A percentile compares a stretch with the other conserved stretches of the same genome.
These are phyloP conservation scores for Physcomitrium patens DNA, from an alignment of 225 moss, liverwort and hornwort species.

Conservation along the genomic window DNA sequence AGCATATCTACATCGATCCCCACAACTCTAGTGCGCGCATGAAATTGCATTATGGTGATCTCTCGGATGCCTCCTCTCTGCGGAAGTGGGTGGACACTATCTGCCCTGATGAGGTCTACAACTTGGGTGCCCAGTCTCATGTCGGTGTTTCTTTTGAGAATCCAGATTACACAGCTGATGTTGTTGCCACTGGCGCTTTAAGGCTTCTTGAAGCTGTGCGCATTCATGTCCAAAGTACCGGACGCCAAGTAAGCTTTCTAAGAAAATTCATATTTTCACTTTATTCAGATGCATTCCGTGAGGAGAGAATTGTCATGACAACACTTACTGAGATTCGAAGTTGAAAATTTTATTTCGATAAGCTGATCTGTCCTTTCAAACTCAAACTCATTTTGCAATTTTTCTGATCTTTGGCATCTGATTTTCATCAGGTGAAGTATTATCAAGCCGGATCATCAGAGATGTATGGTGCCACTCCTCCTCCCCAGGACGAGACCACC, in stretches of 20 bases:
- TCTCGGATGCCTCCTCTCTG: constrained; percentile 80
- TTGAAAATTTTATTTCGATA: not conserved
- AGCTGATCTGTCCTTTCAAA: too few species aligned
- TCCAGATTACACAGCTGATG: constrained; percentile 93
- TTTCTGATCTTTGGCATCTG: not conserved
- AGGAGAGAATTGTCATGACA: too few species aligned
- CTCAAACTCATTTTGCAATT: not conserved
- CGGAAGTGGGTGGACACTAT: constrained; percentile 91
- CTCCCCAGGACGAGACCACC: constrained; percentile 84
- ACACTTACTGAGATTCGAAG: too few species aligned
- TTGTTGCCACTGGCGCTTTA: constrained; percentile 82
- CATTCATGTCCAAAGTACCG: constrained; percentile 78
- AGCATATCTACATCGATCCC: constrained; percentile 93
- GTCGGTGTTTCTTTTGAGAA: constrained; percentile 95
- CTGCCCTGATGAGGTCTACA: constrained; percentile 93
- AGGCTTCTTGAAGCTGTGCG: constrained; percentile 85
- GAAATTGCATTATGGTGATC: constrained; percentile 93
- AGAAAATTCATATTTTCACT: not conserved
- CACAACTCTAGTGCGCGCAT: constrained; percentile 84
- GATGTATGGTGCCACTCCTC: constrained; percentile 93
- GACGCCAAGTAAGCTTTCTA: constrained; percentile 49
- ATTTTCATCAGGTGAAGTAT: constrained; percentile 56
- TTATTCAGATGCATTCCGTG: too few species aligned
- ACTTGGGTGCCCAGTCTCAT: constrained; percentile 92
- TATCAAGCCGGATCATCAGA: constrained; percentile 98